Evolutionary conservation across 768 basidiomycete species (phyloP).

Genomic region (Suillus subluteus): DNA sequence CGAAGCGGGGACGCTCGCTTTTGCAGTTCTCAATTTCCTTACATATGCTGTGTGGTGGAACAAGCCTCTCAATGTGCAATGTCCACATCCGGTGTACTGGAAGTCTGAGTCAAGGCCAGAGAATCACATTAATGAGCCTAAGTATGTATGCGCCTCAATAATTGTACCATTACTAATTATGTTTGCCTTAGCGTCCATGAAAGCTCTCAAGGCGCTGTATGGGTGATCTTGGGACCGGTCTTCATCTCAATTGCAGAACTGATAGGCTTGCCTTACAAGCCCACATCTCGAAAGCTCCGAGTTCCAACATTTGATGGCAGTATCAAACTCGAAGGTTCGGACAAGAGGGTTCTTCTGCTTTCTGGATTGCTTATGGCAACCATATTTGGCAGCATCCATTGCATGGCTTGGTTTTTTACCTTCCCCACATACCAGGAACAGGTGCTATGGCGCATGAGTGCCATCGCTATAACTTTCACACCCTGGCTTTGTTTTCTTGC

Average conservation of each 20-base stretch:
- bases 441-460: conserved; percentile 25
- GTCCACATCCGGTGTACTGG: too few relatives aligned
- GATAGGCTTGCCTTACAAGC: background rate
- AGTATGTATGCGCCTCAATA: too few relatives aligned
- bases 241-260: background rate
- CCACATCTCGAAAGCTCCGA: background rate
- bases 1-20: too few relatives aligned
- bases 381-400: conserved; percentile 33
- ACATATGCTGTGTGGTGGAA: too few relatives aligned
- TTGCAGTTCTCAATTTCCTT: too few relatives aligned
- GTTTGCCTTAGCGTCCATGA: background rate
- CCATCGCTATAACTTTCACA: conserved; percentile 16
- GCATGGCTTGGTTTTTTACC: conserved; percentile 25
- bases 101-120: too few relatives aligned
- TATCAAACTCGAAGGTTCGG: too few relatives aligned
- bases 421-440: conserved; percentile 24
- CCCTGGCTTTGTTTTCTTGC: background rate
- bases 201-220: too few relatives aligned
- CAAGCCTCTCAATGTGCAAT: too few relatives aligned
- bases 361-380: conserved; percentile 11
- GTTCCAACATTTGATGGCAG: background rate
- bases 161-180: background rate
- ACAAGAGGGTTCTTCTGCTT: fast-evolving
- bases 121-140: too few relatives aligned
- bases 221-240: background rate